Conservation (phyloP, 306 rosid genomes). For the Gastrolobium villosum region DNA sequence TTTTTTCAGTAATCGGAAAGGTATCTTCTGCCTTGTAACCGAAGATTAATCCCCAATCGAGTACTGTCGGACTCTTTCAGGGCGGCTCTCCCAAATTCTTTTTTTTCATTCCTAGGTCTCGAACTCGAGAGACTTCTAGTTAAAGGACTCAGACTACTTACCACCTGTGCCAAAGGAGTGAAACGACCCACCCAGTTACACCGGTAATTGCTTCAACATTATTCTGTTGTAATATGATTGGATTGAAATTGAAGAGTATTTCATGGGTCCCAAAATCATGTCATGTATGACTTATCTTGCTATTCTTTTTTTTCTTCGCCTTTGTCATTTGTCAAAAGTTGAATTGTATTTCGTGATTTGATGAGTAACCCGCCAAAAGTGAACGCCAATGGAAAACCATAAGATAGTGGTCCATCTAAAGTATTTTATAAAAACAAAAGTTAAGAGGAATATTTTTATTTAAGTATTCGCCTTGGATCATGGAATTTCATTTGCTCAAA, state of each 20-base stretch:
- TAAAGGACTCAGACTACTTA: too few relatives aligned
- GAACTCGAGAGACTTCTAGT: too few relatives aligned
- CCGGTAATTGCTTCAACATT: slow-evolving; percentile 1
- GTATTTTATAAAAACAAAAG: not conserved
- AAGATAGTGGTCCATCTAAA: not conserved
- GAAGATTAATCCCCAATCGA: too few relatives aligned
- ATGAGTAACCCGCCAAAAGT: slow-evolving; percentile 20
- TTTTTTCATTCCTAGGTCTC: too few relatives aligned
- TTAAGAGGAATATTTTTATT: not conserved
- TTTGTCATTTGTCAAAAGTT: slow-evolving; percentile 2
- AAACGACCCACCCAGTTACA: too few relatives aligned
- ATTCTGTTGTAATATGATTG: not conserved
- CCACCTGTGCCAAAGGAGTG: too few relatives aligned
- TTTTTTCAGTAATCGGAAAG: too few relatives aligned
- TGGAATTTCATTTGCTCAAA: slow-evolving; percentile 19
- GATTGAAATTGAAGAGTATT: not conserved
- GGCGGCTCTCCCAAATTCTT: too few relatives aligned
- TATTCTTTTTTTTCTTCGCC: not conserved
- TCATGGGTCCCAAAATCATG: slow-evolving; percentile 42
- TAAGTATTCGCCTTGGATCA: not conserved
- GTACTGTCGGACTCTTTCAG: too few relatives aligned
- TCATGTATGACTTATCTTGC: slow-evolving; percentile 28
- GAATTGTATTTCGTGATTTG: slow-evolving; percentile 1
- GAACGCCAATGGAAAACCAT: not conserved
- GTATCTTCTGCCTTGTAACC: too few relatives aligned